Conservation (phyloP, 768 basidiomycete species). For the Suillus discolor region DNA sequence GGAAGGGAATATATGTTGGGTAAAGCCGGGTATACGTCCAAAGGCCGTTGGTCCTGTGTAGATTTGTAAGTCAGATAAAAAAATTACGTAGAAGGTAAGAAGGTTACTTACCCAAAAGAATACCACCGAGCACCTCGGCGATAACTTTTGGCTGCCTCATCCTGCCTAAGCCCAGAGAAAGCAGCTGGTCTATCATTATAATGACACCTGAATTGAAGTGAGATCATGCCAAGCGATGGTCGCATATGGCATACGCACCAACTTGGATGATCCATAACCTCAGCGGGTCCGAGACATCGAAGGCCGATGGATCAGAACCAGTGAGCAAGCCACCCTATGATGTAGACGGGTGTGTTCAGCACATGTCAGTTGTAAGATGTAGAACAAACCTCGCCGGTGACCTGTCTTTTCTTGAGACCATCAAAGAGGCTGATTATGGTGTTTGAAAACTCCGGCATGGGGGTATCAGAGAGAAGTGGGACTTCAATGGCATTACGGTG, state of each 20-base stretch:
- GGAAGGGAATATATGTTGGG: conserved; percentile 78
- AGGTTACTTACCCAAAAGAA: conserved; percentile 65
- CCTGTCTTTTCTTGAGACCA: conserved; percentile 23
- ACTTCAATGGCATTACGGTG: not conserved
- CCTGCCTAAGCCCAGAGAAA: conserved; percentile 62
- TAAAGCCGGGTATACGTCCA: conserved; percentile 89
- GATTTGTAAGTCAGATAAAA: not conserved
- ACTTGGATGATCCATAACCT: conserved; percentile 78
- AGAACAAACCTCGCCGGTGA: conserved; percentile 30
- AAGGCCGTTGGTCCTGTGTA: conserved; percentile 51
- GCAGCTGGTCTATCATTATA: conserved; percentile 82
- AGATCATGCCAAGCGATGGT: not conserved
- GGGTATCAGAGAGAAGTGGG: conserved; percentile 24
- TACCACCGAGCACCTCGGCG: conserved; percentile 89
- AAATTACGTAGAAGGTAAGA: conserved; percentile 24
- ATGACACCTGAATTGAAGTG: conserved; percentile 50
- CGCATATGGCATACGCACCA: conserved; percentile 41
- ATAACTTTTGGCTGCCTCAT: conserved; percentile 93
- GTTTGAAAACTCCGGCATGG: conserved; percentile 49
- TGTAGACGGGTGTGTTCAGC: not conserved
- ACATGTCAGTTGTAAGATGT: not conserved
- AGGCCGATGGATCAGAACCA: conserved; percentile 70
- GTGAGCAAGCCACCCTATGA: conserved; percentile 74
- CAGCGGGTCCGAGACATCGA: conserved; percentile 68
- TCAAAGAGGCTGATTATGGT: conserved; percentile 34